Evolutionary conservation across 441 rosid genomes (phyloP).

Genomic region (Capsella rubella): DNA sequence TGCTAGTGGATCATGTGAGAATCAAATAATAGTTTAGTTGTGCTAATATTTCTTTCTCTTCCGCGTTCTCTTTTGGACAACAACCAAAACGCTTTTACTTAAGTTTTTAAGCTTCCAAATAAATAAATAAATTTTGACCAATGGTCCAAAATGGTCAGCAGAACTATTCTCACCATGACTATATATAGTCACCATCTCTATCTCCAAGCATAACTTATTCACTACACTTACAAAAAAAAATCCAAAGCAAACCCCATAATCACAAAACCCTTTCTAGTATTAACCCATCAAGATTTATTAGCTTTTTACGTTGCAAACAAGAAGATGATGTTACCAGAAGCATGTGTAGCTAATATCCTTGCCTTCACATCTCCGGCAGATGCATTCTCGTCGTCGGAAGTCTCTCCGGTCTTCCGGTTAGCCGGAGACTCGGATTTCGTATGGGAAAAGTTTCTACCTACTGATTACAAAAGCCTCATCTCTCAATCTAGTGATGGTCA

Average conservation of each 20-base stretch:
- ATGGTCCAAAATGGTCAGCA: conserved; percentile 20
- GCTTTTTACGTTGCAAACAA: neutral
- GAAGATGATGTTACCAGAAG: conserved; percentile 50
- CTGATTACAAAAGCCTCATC: conserved; percentile 38
- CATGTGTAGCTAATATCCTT: conserved; percentile 46
- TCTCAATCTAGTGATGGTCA: conserved; percentile 32
- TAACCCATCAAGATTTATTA: too few relatives aligned
- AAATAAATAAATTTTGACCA: conserved; percentile 2
- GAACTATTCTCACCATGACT: neutral
- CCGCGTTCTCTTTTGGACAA: conserved; percentile 6
- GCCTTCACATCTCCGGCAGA: conserved; percentile 46
- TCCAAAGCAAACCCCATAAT: too few relatives aligned
- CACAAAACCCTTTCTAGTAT: too few relatives aligned
- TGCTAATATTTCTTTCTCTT: neutral
- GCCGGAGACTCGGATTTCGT: conserved; percentile 53
- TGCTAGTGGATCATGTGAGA: too few relatives aligned
- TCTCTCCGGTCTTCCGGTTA: conserved; percentile 48
- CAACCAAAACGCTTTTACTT: conserved; percentile 3
- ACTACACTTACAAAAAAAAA: neutral
- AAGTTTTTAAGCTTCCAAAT: neutral
- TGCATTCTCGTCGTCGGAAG: conserved; percentile 42
- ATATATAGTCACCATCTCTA: conserved; percentile 15
- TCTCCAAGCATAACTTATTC: neutral
- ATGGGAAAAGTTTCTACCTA: conserved; percentile 57
- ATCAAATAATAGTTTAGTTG: too few relatives aligned